Evolutionary conservation across 1,284 basidiomycete species (phyloP), one percentile per base, ranked within the genome.

Genomic region (Rhodotorula sp.): DNA sequence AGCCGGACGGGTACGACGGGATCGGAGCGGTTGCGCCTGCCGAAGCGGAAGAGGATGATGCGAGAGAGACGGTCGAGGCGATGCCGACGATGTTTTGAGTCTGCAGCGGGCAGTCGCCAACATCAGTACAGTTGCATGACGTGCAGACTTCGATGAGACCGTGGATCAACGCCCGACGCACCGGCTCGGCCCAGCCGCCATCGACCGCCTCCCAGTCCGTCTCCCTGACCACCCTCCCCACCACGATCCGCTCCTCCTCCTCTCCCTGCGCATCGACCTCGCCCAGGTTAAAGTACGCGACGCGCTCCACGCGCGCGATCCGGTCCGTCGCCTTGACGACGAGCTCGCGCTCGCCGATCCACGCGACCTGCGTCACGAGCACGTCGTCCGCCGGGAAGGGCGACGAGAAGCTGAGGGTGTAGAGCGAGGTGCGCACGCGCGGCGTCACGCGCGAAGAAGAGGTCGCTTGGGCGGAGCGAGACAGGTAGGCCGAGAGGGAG

Each of bases 271-370:
- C 65, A 4, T 57, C 70, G 10, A 67, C 71, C 23, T 77, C 80
- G 53, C 80, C 81, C 57, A 91, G 77, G 73, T 91, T 85, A 77
- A 96, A 95, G 8, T 90, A 81, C 0, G 93, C 86, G 0, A 93
- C 90, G 67, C 85, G 88, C 21, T 93, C 92, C 53, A 86, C 85
- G 75, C 90, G 87, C 1, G 91, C 91, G 64, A 90, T 88, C 44
- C 94, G 84, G 75, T 92, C 93, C 42, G 93, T 89, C 80, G 97
- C 93, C 79, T 91, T 92, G 56, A 98, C 80, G 7, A 98, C 83
- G 63, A 98, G 82, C n/a, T 86, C 87, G 42, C 86, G 83, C 71
- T 90, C 86, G 41, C 86, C 89, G 5, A 96, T 87, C 96, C 96
- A 98, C 5, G 88, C 86, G 7, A 98, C 88, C 79, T 97, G 92